phyloP scores from a whole-genome alignment of 208 protist species.

The Porcisia deanei region DNA sequence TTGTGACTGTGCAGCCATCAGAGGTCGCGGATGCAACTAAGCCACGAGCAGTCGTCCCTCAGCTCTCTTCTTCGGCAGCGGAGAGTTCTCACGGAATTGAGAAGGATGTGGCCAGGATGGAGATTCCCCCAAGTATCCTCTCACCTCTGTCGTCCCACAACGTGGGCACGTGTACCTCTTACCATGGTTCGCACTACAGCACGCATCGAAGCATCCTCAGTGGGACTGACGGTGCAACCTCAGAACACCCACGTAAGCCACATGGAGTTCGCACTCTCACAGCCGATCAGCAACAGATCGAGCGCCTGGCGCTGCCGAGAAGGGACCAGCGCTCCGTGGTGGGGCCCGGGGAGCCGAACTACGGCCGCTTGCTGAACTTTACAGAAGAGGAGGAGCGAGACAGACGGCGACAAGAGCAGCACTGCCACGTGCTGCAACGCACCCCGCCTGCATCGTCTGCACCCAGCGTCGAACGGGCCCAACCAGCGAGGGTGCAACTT shows the following conservation, averaged over 20 bases:
- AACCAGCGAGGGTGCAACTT: neutral
- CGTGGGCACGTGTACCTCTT: neutral
- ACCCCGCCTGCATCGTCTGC: too few relatives aligned
- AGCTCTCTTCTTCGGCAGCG: neutral
- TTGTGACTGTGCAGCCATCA: conserved; percentile 3
- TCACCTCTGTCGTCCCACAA: neutral
- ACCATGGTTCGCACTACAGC: neutral
- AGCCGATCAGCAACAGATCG: conserved; percentile 22
- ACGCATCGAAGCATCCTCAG: conserved; percentile 3
- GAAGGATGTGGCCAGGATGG: conserved; percentile 1
- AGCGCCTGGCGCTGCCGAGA: conserved; percentile 29
- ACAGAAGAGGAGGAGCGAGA: conserved; percentile 53
- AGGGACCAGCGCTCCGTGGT: conserved; percentile 13
- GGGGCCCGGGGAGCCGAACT: conserved; percentile 44
- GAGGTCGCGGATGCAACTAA: neutral
- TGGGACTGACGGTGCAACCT: neutral
- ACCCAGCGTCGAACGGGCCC: neutral
- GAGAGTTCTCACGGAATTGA: neutral
- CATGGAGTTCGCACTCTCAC: neutral
- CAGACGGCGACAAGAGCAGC: conserved; percentile 2
- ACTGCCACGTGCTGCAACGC: neutral
- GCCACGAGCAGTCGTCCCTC: neutral
- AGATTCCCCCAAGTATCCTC: conserved; percentile 1
- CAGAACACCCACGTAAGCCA: neutral
- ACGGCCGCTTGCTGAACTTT: conserved; percentile 62